A percentile compares a stretch with the other conserved stretches of the same genome.
Conservation (phyloP, 768 basidiomycete genomes). For the Tylopilus intermedius region DNA sequence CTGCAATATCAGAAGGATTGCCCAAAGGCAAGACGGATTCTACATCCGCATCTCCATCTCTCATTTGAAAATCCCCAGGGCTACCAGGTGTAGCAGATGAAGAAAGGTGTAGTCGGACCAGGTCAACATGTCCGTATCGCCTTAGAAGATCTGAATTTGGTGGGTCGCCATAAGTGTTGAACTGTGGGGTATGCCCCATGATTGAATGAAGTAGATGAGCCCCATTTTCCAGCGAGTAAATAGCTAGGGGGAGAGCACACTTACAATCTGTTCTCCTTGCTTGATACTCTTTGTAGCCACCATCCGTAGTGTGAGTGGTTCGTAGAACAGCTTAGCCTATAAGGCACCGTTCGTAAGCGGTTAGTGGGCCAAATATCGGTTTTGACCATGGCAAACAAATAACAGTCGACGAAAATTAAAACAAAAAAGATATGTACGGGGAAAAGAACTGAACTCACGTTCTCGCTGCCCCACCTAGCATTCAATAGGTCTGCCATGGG, state of each 20-base stretch:
- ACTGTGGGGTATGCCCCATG: constrained; percentile 40
- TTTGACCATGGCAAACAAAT: not conserved
- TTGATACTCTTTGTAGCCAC: constrained; percentile 68
- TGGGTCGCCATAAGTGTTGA: constrained; percentile 92
- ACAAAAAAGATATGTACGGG: not conserved
- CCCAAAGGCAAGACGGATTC: constrained; percentile 33
- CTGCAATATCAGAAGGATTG: constrained; percentile 78
- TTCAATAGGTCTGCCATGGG: constrained; percentile 97
- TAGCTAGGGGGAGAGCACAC: constrained; percentile 21
- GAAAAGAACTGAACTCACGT: constrained; percentile 46
- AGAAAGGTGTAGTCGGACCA: constrained; percentile 49
- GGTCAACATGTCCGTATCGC: constrained; percentile 89
- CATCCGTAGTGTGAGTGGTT: constrained; percentile 71
- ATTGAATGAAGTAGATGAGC: not conserved
- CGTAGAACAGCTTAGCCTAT: constrained; percentile 84
- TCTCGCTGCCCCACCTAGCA: constrained; percentile 78
- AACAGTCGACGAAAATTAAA: not conserved
- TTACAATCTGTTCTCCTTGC: constrained; percentile 82
- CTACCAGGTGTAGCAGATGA: not conserved
- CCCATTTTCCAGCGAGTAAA: too few relatives aligned
- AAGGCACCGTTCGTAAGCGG: not conserved
- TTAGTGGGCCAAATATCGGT: not conserved
- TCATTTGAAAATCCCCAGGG: constrained; percentile 12
- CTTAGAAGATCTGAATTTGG: constrained; percentile 93
- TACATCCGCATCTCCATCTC: constrained; percentile 15